A percentile compares a stretch with the other conserved stretches of the same genome.
These are phyloP conservation scores for Zygosaccharomyces lentus DNA, from an alignment of 805 yeast species.

Conservation along the genomic window DNA sequence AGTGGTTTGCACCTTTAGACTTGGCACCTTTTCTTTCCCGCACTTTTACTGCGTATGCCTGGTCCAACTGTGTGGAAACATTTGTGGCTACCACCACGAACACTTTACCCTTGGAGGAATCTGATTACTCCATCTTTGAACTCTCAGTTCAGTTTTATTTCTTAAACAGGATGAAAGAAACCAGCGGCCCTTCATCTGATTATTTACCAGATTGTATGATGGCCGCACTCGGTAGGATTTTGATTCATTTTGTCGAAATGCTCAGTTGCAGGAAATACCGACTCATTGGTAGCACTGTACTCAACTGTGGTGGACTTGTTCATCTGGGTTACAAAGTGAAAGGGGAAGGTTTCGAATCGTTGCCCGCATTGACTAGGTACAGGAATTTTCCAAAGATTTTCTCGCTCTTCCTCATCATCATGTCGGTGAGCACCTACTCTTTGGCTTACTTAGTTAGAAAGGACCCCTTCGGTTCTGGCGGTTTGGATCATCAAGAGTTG, in stretches of 20 bases:
- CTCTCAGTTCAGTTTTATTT: constrained; percentile 26
- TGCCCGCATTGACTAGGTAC: constrained; percentile 53
- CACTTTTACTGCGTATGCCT: constrained; percentile 16
- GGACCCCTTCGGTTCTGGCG: constrained; percentile 20
- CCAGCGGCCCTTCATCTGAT: constrained; percentile 4
- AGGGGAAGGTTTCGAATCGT: constrained; percentile 40
- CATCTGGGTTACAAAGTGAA: constrained; percentile 43
- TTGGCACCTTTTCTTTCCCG: constrained; percentile 38
- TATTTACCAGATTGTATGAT: constrained; percentile 40
- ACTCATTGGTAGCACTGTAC: constrained; percentile 56
- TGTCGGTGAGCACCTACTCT: constrained; percentile 52
- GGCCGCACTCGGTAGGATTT: constrained; percentile 54
- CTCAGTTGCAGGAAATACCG: constrained; percentile 50
- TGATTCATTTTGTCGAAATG: constrained; percentile 60
- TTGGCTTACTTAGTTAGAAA: constrained; percentile 58
- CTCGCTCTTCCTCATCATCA: constrained; percentile 44
- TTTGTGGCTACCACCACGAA: constrained; percentile 47
- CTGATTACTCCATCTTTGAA: constrained; percentile 30
- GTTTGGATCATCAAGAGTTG: constrained; percentile 20
- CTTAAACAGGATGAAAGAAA: constrained; percentile 11
- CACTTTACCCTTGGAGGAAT: constrained; percentile 30
- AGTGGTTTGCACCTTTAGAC: constrained; percentile 41
- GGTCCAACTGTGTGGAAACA: constrained; percentile 50
- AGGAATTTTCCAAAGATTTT: constrained; percentile 67
- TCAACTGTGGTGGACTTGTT: constrained; percentile 50